phyloP scores from a whole-genome alignment of 169 alveolate species.

The Theileria luwenshuni region DNA sequence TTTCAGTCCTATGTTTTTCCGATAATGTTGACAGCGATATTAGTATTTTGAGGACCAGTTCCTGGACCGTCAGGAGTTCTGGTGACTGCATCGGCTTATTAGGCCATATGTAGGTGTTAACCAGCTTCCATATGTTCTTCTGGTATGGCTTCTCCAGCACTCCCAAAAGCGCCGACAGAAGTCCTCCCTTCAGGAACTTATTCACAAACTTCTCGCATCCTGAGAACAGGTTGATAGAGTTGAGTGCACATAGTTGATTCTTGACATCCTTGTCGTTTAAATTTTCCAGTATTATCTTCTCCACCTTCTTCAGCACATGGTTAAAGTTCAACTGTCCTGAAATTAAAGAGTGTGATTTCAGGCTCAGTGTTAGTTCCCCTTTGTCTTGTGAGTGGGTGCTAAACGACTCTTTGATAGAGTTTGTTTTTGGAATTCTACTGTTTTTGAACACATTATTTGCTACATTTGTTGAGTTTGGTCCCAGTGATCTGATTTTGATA shows the following conservation, averaged over 20 bases:
- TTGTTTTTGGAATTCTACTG: background rate
- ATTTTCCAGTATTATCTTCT: constrained; percentile 15
- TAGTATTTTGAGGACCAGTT: constrained; percentile 17
- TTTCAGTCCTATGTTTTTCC: constrained; percentile 10
- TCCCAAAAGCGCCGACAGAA: constrained; percentile 20
- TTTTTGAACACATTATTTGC: background rate
- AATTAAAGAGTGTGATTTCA: background rate
- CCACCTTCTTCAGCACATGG: constrained; percentile 5
- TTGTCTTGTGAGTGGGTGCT: constrained; percentile 5
- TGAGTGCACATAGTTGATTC: constrained; percentile 37
- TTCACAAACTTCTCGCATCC: constrained; percentile 6
- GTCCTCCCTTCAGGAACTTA: constrained; percentile 3
- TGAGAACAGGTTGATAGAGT: constrained; percentile 20
- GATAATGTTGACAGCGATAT: constrained; percentile 9
- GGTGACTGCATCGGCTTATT: constrained; percentile 3
- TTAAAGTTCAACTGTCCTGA: constrained; percentile 3
- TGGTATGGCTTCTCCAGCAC: constrained; percentile 50
- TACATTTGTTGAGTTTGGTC: background rate
- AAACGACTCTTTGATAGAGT: too few relatives aligned
- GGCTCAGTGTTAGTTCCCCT: background rate
- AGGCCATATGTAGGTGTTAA: constrained; percentile 52
- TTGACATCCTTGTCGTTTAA: constrained; percentile 24
- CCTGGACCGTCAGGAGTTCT: constrained; percentile 15
- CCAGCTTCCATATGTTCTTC: constrained; percentile 32
- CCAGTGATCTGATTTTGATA: background rate